Evolutionary conservation across 495 filamentous ascomycete genomes (phyloP), one percentile per base, ranked within the genome.

Genomic region (Penicillium odoratum): DNA sequence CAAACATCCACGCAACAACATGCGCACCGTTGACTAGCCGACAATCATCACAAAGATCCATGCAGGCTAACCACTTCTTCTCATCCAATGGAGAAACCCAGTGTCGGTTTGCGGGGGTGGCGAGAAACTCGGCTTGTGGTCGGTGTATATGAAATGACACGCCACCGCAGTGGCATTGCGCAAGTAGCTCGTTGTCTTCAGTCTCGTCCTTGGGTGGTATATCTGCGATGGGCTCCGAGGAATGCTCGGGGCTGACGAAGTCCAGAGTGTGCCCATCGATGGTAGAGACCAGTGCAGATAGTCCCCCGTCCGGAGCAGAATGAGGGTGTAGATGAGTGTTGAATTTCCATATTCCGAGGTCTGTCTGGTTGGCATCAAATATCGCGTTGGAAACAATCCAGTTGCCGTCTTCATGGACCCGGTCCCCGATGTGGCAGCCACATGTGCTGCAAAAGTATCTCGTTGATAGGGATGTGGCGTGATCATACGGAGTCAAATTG

Each of bases 41-140:
- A 57, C 83, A 85, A 36, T 80, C 79, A 51, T 78, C 74, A 58
- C 83, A 85, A 15, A 72, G 60, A 57, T 83, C 81, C 43, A 79
- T 58, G 1, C 60, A 55, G 11, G 69, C 76, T 1, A 78, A 61
- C 56, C 62, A 69, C 53, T 81, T 81, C 29, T 62, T 70, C 26
- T 69, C 67, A 26, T 67, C 69, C 0, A 72, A 57, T 28, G 77
- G 69, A 26, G 78, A 68, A 48, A 74, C 69, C 76, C 76, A 83
- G 0, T 67, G 66, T 13, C 59, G 36, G 18, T 74, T 70, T 13
- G 60, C 58, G 25, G 63, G 55, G 45, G 68, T 68, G 9, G 64
- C 62, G 5, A 75, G 45, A 26, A 75, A 68, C 0, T 63, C 61
- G 42, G 66, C 51, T 16, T 64, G 59, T 0, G 72, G 75, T 18